phyloP scores from a whole-genome alignment of 345 rosid species.

The Brassica juncea region DNA sequence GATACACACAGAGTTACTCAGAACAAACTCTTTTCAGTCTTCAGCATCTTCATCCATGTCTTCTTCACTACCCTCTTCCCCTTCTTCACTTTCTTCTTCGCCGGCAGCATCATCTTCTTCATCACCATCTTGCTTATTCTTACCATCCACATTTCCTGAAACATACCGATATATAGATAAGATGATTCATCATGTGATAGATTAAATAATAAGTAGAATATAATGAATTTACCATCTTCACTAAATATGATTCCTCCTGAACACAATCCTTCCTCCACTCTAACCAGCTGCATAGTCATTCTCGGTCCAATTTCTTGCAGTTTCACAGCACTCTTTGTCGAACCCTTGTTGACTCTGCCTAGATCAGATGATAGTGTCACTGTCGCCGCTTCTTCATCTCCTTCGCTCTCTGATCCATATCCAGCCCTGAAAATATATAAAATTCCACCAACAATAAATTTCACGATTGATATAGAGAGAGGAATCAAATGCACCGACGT shows the following conservation, averaged over 20 bases:
- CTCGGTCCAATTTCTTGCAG: slow-evolving; percentile 98
- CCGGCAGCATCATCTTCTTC: slow-evolving; percentile 7
- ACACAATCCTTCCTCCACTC: slow-evolving; percentile 89
- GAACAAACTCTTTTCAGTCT: slow-evolving; percentile 22
- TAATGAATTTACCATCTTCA: slow-evolving; percentile 51
- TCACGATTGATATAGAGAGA: not conserved
- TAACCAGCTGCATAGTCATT: slow-evolving; percentile 75
- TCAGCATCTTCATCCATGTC: slow-evolving; percentile 40
- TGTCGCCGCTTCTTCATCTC: slow-evolving; percentile 89
- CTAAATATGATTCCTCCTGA: slow-evolving; percentile 75
- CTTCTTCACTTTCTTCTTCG: not conserved
- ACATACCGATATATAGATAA: slow-evolving; percentile 12
- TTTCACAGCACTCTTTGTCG: slow-evolving; percentile 77
- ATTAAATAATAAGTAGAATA: not conserved
- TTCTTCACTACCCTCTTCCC: slow-evolving; percentile 27
- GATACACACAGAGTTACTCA: slow-evolving; percentile 5
- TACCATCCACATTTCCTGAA: slow-evolving; percentile 40
- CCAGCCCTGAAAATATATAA: slow-evolving; percentile 60
- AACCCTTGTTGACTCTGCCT: slow-evolving; percentile 69
- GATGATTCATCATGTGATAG: not conserved
- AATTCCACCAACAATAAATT: not conserved
- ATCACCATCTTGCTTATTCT: slow-evolving; percentile 23
- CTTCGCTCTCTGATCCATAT: slow-evolving; percentile 97
- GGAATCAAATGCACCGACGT: not conserved
- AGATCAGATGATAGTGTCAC: slow-evolving; percentile 77